Base-by-base conservation (phyloP, 2,329 filamentous ascomycete genomes). In the Phaeosphaeriaceae sp. region DNA sequence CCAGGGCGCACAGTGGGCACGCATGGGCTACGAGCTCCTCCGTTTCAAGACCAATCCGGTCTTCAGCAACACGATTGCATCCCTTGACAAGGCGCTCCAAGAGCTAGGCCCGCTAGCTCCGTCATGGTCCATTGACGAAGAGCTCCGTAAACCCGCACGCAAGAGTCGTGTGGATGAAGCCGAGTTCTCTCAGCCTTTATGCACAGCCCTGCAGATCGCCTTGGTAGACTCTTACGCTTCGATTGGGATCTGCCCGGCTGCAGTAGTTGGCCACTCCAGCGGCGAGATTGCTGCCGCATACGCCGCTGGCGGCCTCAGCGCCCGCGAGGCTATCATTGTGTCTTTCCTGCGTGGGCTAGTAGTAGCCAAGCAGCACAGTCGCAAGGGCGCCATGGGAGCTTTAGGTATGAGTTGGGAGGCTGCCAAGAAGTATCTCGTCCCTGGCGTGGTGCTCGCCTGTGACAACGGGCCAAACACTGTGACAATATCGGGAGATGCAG, bases 241-340 rank as follows among this genome's bases (percentile, higher is more conserved):
- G 8, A 1, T 49, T 23, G 42, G 44, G 4, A 40, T 68, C 9
- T 4, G 17, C 1, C 58, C 60, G 0, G 11, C 23, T 5, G 26
- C 52, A 2, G 61, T 66, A 7, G 50, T 62, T 6, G 75, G 76
- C 1, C 75, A 78, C 37, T 76, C 73, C 0, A 63, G 70, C 3
- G 75, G 76, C 2, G 76, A 78, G 48, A 74, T 76, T 7, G 74
- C 72, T 0, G 75, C 74, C 0, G 61, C 71, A 2, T 76, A 76
- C 15, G 66, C 65, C 3, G 66, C 64, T 6, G 72, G 59, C 16
- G 17, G 12, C n/a, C n/a, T 56, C 2, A 68, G 58, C 1, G 34
- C 38, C 2, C 13, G 20, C 6, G 53, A 64, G n/a, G 61, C 64
- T n/a, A 60, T 64, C 11, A 13, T 36, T 0, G 33, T 46, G 12